Evolutionary conservation across 176 grass and related monocot species (phyloP).

Genomic region (Phoenix dactylifera): DNA sequence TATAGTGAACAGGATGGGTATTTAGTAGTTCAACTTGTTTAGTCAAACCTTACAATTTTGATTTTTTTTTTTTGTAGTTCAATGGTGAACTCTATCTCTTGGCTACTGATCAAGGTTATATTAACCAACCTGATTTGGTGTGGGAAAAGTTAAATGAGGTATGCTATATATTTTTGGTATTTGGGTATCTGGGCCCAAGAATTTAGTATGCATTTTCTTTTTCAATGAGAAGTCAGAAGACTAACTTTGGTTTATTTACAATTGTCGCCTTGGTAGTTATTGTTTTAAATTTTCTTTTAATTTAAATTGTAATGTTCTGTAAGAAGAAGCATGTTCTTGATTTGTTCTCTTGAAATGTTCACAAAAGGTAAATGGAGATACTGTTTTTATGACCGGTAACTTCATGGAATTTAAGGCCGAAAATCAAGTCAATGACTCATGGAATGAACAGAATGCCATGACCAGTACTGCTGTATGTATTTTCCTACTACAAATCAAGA

Average conservation of each 20-base stretch:
- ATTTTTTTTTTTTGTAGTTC: conserved; percentile 46
- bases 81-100: conserved; percentile 79
- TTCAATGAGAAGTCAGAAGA: too few species aligned
- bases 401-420: conserved; percentile 83
- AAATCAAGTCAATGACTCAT: conserved; percentile 64
- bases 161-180: conserved; percentile 9
- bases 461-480: conserved; percentile 79
- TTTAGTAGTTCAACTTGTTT: neutral
- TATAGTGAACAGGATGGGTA: neutral
- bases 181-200: neutral
- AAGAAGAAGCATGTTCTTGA: too few species aligned
- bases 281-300: conserved; percentile 6
- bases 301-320: neutral
- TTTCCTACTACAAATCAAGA: conserved; percentile 11
- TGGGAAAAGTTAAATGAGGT: conserved; percentile 99
- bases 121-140: conserved; percentile 90
- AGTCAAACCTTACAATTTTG: conserved; percentile 1
- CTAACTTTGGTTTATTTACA: too few species aligned
- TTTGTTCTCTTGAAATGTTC: conserved; percentile 9
- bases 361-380: conserved; percentile 89
- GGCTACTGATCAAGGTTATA: conserved; percentile 97
- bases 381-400: conserved; percentile 83
- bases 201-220: neutral
- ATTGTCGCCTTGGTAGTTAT: neutral
- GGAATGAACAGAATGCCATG: conserved; percentile 90